phyloP scores from a whole-genome alignment of 441 rosid species.

The Pelargonium fulgidum region DNA sequence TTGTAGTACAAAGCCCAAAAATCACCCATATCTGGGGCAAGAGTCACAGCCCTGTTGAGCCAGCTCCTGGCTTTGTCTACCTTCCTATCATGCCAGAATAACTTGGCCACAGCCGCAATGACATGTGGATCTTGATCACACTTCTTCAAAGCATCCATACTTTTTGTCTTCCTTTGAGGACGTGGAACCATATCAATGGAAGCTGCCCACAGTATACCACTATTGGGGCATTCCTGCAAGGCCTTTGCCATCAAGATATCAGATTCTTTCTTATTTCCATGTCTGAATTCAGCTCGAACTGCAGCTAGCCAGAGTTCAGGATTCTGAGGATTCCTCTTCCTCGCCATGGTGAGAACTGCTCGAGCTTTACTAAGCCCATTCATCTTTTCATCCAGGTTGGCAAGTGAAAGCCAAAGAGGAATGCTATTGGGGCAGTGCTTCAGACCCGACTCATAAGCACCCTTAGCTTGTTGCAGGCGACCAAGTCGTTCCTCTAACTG shows the following conservation, averaged over 20 bases:
- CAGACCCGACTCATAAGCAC: slow-evolving; percentile 57
- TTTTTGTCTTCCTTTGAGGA: slow-evolving; percentile 68
- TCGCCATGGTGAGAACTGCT: slow-evolving; percentile 67
- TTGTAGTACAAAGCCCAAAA: slow-evolving; percentile 87
- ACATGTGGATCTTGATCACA: slow-evolving; percentile 82
- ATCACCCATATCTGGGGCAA: slow-evolving; percentile 77
- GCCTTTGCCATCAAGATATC: slow-evolving; percentile 92
- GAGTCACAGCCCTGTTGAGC: slow-evolving; percentile 76
- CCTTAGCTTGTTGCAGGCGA: slow-evolving; percentile 54
- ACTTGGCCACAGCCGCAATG: slow-evolving; percentile 70
- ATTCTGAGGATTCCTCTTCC: slow-evolving; percentile 69
- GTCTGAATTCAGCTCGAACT: slow-evolving; percentile 63
- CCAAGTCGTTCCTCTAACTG: slow-evolving; percentile 78
- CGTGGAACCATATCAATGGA: slow-evolving; percentile 84
- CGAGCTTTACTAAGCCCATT: slow-evolving; percentile 78
- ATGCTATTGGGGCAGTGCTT: slow-evolving; percentile 59
- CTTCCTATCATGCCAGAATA: slow-evolving; percentile 90
- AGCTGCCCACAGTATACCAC: slow-evolving; percentile 92
- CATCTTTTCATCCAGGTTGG: slow-evolving; percentile 71
- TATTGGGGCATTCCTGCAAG: slow-evolving; percentile 82
- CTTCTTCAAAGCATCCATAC: slow-evolving; percentile 76
- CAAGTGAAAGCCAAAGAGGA: slow-evolving; percentile 76
- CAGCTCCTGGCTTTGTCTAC: slow-evolving; percentile 84
- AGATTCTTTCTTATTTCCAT: slow-evolving; percentile 73
- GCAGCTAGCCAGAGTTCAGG: slow-evolving; percentile 94